phyloP scores from a whole-genome alignment of 202 grass and related monocot genomes.

The Musa balbisiana region DNA sequence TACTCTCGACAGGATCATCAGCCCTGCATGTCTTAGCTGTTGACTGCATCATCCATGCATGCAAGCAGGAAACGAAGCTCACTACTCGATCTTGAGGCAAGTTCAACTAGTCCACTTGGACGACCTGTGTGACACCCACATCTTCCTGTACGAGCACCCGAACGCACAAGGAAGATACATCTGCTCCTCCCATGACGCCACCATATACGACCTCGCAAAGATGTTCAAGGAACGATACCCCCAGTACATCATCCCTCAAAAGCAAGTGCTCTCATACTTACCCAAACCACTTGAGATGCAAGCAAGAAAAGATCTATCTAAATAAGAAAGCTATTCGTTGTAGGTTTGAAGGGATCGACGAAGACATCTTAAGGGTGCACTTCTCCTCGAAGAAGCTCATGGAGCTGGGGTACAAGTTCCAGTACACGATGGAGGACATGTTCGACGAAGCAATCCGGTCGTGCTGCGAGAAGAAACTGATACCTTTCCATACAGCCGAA shows the following conservation, averaged over 20 bases:
- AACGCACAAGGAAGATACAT: slow-evolving; percentile 57
- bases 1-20: not conserved
- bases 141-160: slow-evolving; percentile 71
- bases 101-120: slow-evolving; percentile 73
- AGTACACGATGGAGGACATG: slow-evolving; percentile 69
- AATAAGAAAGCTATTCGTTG: not conserved
- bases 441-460: slow-evolving; percentile 50
- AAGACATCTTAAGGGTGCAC: slow-evolving; percentile 21
- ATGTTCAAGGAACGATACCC: slow-evolving; percentile 55
- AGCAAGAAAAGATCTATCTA: not conserved
- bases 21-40: not conserved
- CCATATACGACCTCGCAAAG: slow-evolving; percentile 58
- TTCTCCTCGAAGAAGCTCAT: slow-evolving; percentile 83
- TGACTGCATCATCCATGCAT: not conserved
- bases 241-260: slow-evolving; percentile 47
- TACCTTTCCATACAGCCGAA: slow-evolving; percentile 17
- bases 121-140: slow-evolving; percentile 73
- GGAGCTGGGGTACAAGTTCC: slow-evolving; percentile 51
- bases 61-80: slow-evolving; percentile 45
- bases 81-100: slow-evolving; percentile 75
- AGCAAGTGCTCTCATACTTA: not conserved
- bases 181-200: slow-evolving; percentile 68
- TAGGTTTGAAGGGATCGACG: slow-evolving; percentile 38
- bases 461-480: slow-evolving; percentile 60
- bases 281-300: not conserved